A percentile compares a stretch with the other conserved stretches of the same genome.
Evolutionary conservation across 164 flowering plant genomes (phyloP).

Genomic region (Kingdonia uniflora): DNA sequence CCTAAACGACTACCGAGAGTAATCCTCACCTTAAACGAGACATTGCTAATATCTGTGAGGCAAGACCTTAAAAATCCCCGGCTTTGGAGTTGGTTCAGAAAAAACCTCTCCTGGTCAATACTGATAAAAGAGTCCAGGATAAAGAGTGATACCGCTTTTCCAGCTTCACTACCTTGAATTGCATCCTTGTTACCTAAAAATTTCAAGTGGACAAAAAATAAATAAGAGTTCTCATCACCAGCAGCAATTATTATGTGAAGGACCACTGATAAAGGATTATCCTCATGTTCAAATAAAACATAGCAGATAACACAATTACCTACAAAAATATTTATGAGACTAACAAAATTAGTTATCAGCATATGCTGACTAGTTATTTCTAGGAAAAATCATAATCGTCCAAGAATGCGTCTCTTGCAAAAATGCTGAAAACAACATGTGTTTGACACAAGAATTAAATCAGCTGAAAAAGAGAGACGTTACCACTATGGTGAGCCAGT

Average conservation of each 20-base stretch:
- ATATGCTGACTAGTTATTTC: no score
- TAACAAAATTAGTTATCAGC: no score
- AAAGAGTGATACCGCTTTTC: slow-evolving; percentile 63
- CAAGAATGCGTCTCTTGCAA: no score
- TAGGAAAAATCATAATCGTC: no score
- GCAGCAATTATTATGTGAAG: neutral
- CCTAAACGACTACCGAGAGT: no score
- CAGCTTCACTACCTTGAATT: slow-evolving; percentile 85
- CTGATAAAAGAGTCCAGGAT: slow-evolving; percentile 76
- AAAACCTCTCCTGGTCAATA: slow-evolving; percentile 80
- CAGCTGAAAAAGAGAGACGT: no score
- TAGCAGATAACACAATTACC: slow-evolving; percentile 49
- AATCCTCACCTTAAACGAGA: slow-evolving; percentile 50
- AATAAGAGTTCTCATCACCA: neutral
- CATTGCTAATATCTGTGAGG: slow-evolving; percentile 54
- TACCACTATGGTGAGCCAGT: no score
- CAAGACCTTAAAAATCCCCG: slow-evolving; percentile 80
- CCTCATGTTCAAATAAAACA: slow-evolving; percentile 28
- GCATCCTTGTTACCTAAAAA: slow-evolving; percentile 74
- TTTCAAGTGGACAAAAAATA: neutral
- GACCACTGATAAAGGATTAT: neutral
- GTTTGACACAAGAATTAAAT: no score
- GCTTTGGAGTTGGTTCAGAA: slow-evolving; percentile 83
- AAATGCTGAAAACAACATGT: no score
- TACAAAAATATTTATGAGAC: no score